Evolutionary conservation across 495 filamentous ascomycete genomes (phyloP).

Genomic region (Haplographium delicatum): DNA sequence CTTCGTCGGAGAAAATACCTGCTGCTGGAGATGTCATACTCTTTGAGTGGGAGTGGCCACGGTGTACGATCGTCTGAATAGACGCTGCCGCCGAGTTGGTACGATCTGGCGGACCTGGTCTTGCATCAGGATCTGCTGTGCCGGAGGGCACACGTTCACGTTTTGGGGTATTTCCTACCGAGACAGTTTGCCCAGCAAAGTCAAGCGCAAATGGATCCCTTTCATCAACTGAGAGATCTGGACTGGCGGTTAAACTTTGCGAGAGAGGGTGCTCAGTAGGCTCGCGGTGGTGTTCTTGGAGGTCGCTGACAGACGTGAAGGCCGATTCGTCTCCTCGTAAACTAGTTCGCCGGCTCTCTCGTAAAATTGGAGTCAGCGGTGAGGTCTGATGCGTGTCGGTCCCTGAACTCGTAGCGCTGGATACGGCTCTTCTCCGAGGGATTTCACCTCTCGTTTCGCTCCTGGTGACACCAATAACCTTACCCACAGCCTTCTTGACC

Average conservation of each 20-base stretch:
- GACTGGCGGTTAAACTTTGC: slow-evolving; percentile 73
- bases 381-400: slow-evolving; percentile 21
- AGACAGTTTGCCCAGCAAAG: slow-evolving; percentile 32
- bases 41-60: slow-evolving; percentile 24
- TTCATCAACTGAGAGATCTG: slow-evolving; percentile 44
- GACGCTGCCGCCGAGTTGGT: slow-evolving; percentile 26
- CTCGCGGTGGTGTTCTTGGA: slow-evolving; percentile 19
- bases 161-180: slow-evolving; percentile 32
- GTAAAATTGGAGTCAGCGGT: slow-evolving; percentile 32
- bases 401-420: slow-evolving; percentile 53
- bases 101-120: slow-evolving; percentile 45
- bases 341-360: slow-evolving; percentile 59
- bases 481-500: slow-evolving; percentile 60
- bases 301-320: slow-evolving; percentile 46
- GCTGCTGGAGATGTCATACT: slow-evolving; percentile 23
- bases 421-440: slow-evolving; percentile 48
- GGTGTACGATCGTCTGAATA: slow-evolving; percentile 26
- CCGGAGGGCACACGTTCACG: slow-evolving; percentile 33
- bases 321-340: slow-evolving; percentile 66
- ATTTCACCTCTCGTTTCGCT: slow-evolving; percentile 44
- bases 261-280: slow-evolving; percentile 62
- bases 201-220: slow-evolving; percentile 32
- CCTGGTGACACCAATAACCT: slow-evolving; percentile 54
- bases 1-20: slow-evolving; percentile 20
- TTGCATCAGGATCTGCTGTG: slow-evolving; percentile 54